Evolutionary conservation across 306 rosid species (phyloP).

Genomic region (Trifolium pratense): DNA sequence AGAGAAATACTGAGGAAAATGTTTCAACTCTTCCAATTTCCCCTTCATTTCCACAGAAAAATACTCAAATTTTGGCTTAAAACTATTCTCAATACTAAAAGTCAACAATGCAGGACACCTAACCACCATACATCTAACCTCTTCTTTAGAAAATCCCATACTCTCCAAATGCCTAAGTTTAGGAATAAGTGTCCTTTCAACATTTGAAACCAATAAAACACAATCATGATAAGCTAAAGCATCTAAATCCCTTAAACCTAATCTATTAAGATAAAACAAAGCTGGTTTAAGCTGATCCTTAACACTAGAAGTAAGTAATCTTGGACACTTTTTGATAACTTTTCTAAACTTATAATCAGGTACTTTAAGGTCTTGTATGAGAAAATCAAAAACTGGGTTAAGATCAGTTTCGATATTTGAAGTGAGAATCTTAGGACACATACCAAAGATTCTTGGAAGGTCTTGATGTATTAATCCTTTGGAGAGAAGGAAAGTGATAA

Average conservation of each 20-base stretch:
- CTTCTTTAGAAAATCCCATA: constrained; percentile 63
- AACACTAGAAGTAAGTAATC: constrained; percentile 78
- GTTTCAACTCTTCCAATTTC: constrained; percentile 67
- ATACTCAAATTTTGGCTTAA: constrained; percentile 74
- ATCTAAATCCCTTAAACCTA: constrained; percentile 69
- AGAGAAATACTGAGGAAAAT: constrained; percentile 86
- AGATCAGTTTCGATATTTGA: constrained; percentile 69
- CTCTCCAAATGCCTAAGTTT: constrained; percentile 63
- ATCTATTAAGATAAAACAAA: constrained; percentile 68
- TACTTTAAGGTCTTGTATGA: constrained; percentile 62
- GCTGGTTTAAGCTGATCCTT: constrained; percentile 82
- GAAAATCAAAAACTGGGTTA: constrained; percentile 72
- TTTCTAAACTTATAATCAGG: constrained; percentile 67
- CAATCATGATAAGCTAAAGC: constrained; percentile 74
- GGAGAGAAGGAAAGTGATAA: constrained; percentile 74
- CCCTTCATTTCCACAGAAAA: constrained; percentile 64
- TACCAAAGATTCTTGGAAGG: constrained; percentile 78
- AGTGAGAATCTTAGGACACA: constrained; percentile 89
- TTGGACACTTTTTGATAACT: constrained; percentile 78
- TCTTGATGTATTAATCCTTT: constrained; percentile 72
- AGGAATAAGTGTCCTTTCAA: constrained; percentile 77
- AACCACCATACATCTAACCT: constrained; percentile 65
- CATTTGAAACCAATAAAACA: constrained; percentile 77
- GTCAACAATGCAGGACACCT: constrained; percentile 82
- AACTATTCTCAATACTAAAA: constrained; percentile 84